Conservation (phyloP, 768 basidiomycete species). For the Mycena alexandri region DNA sequence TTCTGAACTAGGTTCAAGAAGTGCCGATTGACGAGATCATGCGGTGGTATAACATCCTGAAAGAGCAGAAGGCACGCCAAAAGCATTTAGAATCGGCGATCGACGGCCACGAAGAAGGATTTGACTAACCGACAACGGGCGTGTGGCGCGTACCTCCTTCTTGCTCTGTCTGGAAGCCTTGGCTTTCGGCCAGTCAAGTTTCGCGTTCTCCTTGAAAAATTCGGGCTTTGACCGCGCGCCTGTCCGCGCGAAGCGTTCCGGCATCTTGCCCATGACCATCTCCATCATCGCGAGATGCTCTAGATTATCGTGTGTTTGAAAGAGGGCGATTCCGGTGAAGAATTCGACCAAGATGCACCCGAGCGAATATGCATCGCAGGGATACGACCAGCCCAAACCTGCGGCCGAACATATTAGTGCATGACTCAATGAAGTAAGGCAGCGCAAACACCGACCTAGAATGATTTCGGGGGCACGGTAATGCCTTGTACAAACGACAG, state of each 20-base stretch:
- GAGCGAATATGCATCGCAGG: constrained; percentile 98
- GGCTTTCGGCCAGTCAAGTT: constrained; percentile 93
- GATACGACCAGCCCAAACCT: constrained; percentile 98
- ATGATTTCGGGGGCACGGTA: constrained; percentile 99
- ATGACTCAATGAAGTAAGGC: constrained; percentile 8
- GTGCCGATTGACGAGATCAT: constrained; percentile 77
- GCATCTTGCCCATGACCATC: constrained; percentile 98
- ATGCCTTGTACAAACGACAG: constrained; percentile 97
- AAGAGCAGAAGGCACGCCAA: constrained; percentile 28
- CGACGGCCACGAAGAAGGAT: constrained; percentile 13
- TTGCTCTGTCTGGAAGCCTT: constrained; percentile 90
- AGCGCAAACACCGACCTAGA: constrained; percentile 68
- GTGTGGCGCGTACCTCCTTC: constrained; percentile 93
- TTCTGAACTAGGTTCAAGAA: constrained; percentile 91
- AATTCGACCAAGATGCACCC: constrained; percentile 99
- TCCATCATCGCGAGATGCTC: constrained; percentile 99
- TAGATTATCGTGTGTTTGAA: constrained; percentile 98
- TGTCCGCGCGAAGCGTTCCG: constrained; percentile 82
- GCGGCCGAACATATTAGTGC: constrained; percentile 36
- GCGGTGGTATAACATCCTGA: constrained; percentile 88
- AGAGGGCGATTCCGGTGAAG: constrained; percentile 97
- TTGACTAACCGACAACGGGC: constrained; percentile 75
- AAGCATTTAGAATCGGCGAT: constrained; percentile 29
- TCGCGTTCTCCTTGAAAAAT: constrained; percentile 89
- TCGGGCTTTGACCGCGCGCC: constrained; percentile 89